These are phyloP conservation scores for Dianthus caryophyllus DNA, from an alignment of 148 eudicot genomes.

Conservation along the genomic window DNA sequence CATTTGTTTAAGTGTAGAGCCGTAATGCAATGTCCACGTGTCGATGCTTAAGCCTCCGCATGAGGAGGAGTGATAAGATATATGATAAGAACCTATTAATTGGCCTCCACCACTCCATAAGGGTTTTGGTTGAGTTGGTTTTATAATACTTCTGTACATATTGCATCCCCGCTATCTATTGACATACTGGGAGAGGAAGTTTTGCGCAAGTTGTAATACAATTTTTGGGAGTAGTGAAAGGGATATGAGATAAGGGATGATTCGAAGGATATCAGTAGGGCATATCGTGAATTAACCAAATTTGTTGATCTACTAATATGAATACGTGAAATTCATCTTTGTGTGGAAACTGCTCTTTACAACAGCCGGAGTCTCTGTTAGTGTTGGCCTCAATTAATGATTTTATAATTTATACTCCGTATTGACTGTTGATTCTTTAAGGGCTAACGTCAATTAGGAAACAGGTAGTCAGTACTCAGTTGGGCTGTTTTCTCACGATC, in stretches of 20 bases:
- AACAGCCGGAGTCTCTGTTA: neutral
- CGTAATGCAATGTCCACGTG: no score
- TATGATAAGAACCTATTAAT: no score
- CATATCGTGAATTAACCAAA: neutral
- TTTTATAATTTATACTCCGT: neutral
- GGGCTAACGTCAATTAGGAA: neutral
- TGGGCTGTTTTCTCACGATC: neutral
- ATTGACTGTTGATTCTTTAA: neutral
- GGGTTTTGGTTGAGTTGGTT: no score
- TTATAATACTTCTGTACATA: no score
- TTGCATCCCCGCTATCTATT: neutral
- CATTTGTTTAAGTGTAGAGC: no score
- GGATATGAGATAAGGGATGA: neutral
- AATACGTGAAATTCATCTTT: neutral
- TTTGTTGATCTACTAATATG: neutral
- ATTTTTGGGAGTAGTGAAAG: neutral
- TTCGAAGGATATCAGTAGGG: neutral
- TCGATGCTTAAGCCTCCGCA: no score
- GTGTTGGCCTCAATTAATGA: neutral
- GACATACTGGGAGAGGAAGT: neutral
- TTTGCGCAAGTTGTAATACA: neutral
- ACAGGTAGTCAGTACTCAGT: neutral
- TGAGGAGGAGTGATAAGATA: no score
- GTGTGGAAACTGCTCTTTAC: neutral
- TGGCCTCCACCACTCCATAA: no score